These are phyloP conservation scores for Tuber aestivum DNA, from an alignment of 495 filamentous ascomycete genomes.

Conservation along the genomic window DNA sequence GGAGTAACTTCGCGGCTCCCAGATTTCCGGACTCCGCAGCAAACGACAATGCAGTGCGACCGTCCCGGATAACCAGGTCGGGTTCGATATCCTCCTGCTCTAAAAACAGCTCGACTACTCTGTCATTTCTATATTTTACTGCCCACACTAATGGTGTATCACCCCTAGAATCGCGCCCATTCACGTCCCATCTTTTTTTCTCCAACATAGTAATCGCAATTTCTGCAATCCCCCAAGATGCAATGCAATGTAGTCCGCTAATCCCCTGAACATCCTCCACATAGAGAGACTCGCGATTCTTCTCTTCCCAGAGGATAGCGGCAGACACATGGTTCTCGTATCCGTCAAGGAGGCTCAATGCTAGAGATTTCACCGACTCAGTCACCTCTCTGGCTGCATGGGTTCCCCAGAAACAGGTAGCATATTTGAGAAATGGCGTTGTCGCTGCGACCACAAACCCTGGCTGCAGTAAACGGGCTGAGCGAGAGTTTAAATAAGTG, in stretches of 20 bases:
- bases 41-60: not conserved
- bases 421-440: not conserved
- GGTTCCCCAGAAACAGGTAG: not conserved
- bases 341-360: not conserved
- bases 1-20: not conserved
- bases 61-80: not conserved
- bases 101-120: not conserved
- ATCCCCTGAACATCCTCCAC: not conserved
- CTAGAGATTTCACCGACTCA: not conserved
- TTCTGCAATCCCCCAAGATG: not conserved
- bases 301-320: not conserved
- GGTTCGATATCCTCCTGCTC: not conserved
- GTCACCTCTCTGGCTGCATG: not conserved
- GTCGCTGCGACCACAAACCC: not conserved
- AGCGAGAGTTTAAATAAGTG: not conserved
- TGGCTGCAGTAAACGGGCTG: not conserved
- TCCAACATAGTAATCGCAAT: not conserved
- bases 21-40: not conserved
- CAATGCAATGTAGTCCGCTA: not conserved
- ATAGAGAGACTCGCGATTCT: not conserved
- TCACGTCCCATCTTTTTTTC: not conserved
- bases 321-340: not conserved
- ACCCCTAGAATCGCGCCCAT: not conserved
- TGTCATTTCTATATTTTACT: not conserved
- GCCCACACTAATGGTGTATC: not conserved